phyloP scores from a whole-genome alignment of 1,139 yeast species.

The Debaryomycetaceae sp. region DNA sequence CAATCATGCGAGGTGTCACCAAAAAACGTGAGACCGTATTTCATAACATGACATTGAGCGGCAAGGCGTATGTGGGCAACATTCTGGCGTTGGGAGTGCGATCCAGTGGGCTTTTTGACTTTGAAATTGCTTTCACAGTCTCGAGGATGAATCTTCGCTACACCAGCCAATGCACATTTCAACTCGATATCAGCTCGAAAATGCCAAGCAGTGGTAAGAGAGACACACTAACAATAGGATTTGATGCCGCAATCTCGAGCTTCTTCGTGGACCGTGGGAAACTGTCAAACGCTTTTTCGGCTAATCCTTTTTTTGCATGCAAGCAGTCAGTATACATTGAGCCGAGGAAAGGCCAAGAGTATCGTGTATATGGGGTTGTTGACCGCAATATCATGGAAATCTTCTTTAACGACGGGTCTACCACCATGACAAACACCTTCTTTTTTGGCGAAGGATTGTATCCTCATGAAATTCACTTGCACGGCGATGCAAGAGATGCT shows the following conservation, averaged over 20 bases:
- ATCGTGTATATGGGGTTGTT: background rate
- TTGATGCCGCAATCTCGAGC: background rate
- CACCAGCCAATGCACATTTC: background rate
- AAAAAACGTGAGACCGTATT: background rate
- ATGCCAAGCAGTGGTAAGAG: background rate
- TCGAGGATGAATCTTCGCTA: background rate
- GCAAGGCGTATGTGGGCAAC: too few species aligned
- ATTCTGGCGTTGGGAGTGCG: too few species aligned
- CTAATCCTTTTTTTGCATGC: background rate
- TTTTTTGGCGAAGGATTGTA: background rate
- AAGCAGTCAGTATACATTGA: background rate
- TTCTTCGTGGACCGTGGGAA: background rate
- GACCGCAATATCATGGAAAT: conserved; percentile 1
- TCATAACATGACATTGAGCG: background rate
- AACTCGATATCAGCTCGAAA: background rate
- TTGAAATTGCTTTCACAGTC: background rate
- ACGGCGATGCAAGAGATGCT: background rate
- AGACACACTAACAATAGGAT: background rate
- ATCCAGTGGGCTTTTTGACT: background rate
- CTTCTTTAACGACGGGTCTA: background rate
- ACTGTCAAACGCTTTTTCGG: background rate
- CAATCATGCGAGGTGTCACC: background rate
- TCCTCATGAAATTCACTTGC: background rate
- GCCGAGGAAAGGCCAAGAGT: background rate
- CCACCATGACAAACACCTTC: conserved; percentile 1